Evolutionary conservation across 306 rosid genomes (phyloP).

Genomic region (Mimosa bimucronata): DNA sequence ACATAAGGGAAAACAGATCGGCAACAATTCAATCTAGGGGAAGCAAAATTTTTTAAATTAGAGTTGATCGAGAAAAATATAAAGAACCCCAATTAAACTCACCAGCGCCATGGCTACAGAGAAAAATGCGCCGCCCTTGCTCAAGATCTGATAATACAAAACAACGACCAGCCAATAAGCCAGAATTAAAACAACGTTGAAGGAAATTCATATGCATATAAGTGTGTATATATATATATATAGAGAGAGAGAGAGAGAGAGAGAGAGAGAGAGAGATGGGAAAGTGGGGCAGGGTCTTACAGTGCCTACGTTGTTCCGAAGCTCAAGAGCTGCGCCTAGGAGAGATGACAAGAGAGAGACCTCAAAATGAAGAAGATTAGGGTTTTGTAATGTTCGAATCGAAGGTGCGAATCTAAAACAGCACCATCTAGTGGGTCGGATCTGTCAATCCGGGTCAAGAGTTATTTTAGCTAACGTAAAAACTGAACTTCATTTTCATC

Average conservation of each 20-base stretch:
- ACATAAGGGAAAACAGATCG: slow-evolving; percentile 1
- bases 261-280: neutral
- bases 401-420: no score
- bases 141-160: slow-evolving; percentile 54
- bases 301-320: slow-evolving; percentile 35
- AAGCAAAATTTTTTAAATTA: neutral
- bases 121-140: slow-evolving; percentile 47
- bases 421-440: no score
- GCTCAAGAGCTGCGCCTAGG: neutral
- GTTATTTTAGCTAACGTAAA: no score
- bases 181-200: neutral
- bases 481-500: no score
- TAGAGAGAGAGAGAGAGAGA: neutral
- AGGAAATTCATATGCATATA: neutral
- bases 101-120: slow-evolving; percentile 83
- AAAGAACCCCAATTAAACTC: slow-evolving; percentile 22
- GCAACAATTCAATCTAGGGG: neutral
- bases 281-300: slow-evolving; percentile 19
- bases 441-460: no score
- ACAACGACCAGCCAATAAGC: neutral
- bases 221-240: neutral
- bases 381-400: no score
- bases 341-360: neutral
- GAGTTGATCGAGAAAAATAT: neutral
- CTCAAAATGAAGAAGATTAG: no score